Evolutionary conservation across 2,329 filamentous ascomycete genomes (phyloP).

Genomic region (Monosporascus sp.): DNA sequence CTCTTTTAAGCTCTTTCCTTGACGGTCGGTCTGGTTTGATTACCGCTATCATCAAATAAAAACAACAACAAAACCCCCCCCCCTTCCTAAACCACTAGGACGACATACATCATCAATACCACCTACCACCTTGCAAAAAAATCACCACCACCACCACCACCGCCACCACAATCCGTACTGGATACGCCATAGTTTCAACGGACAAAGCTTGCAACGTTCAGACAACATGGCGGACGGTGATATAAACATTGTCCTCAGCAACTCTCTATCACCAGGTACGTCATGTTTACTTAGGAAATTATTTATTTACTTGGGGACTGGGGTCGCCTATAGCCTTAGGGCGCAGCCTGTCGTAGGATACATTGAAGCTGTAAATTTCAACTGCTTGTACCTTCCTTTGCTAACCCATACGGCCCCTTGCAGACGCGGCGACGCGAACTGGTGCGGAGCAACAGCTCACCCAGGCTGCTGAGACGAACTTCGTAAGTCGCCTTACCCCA

Average conservation of each 20-base stretch:
- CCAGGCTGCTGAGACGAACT: conserved; percentile 90
- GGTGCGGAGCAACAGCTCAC: conserved; percentile 90
- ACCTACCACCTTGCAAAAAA: background rate
- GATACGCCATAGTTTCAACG: conserved; percentile 5
- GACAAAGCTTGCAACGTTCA: conserved; percentile 18
- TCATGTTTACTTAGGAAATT: conserved; percentile 12
- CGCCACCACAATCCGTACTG: conserved; percentile 3
- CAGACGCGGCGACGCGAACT: conserved; percentile 85
- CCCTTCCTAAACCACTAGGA: background rate
- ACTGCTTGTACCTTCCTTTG: conserved; percentile 5
- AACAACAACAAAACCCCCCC: background rate
- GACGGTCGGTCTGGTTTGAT: background rate
- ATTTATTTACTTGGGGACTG: background rate
- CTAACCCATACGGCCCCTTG: conserved; percentile 27
- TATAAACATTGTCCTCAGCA: conserved; percentile 96
- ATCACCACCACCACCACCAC: background rate
- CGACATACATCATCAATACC: background rate
- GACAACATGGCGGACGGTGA: conserved; percentile 65
- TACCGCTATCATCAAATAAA: background rate
- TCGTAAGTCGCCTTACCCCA: conserved; percentile 54
- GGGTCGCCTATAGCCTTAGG: conserved; percentile 5
- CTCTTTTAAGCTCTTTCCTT: background rate
- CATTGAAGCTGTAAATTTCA: background rate
- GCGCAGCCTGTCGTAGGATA: background rate
- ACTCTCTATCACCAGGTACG: conserved; percentile 92